Evolutionary conservation across 371 early-diverging fungal species (phyloP).

Genomic region (Amoeboradix gromovi): DNA sequence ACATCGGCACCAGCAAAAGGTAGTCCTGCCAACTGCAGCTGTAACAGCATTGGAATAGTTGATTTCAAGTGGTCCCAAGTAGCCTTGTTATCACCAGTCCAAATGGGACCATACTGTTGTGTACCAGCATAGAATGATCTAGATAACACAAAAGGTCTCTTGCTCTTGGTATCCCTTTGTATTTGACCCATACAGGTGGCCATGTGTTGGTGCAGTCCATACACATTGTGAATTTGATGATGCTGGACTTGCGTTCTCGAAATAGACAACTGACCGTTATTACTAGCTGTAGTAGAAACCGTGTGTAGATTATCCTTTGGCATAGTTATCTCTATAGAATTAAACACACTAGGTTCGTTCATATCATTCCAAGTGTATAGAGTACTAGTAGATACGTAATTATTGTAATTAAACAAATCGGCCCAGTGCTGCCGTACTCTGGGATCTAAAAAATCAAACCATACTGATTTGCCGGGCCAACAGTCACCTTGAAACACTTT

Average conservation of each 20-base stretch:
- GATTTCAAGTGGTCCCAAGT: constrained; percentile 44
- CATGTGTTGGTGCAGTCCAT: constrained; percentile 28
- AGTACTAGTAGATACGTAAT: constrained; percentile 27
- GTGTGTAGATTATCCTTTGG: constrained; percentile 56
- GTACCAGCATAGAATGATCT: constrained; percentile 68
- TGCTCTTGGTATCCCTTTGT: constrained; percentile 15
- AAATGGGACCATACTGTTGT: constrained; percentile 55
- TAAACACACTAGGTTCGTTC: constrained; percentile 60
- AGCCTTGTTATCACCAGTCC: constrained; percentile 72
- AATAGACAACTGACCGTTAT: constrained; percentile 11
- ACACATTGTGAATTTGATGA: constrained; percentile 62
- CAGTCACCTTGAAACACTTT: constrained; percentile 55
- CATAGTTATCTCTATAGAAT: constrained; percentile 66
- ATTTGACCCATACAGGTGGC: constrained; percentile 21
- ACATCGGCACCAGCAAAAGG: constrained; percentile 61
- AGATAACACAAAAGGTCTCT: constrained; percentile 53
- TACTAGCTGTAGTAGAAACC: background rate
- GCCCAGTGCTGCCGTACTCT: constrained; percentile 53
- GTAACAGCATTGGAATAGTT: constrained; percentile 46
- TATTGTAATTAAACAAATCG: constrained; percentile 5
- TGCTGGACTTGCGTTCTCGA: constrained; percentile 53
- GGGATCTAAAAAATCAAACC: constrained; percentile 56
- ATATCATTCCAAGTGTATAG: constrained; percentile 77
- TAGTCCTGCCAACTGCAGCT: constrained; percentile 37
- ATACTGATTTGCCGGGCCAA: constrained; percentile 65